Base-by-base conservation (phyloP, 768 basidiomycete genomes). In the Kwoniella bestiolae region DNA sequence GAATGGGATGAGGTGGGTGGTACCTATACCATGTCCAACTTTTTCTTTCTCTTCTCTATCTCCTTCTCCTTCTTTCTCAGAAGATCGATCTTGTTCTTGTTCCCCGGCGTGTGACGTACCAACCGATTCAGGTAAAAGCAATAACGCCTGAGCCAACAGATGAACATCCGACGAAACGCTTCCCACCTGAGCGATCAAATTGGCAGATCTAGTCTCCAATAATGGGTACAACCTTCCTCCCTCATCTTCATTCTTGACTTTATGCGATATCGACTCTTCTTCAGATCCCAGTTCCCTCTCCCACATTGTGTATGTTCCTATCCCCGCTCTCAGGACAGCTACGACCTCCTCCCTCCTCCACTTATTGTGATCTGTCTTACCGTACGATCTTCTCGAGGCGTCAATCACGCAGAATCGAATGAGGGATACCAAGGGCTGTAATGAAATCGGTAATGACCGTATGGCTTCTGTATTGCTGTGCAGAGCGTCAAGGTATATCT, bases 101-200 rank as follows among this genome's bases (percentile, higher is more conserved):
- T 25, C 5, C 44, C 6, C 31, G 38, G 31, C 47, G 29, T 12
- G n/a, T 18, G 7, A n/a, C 26, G n/a, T 55, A 26, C 29, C 29
- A 9, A 41, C 26, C n/a, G 45, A 21, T 29, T 53, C 52, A 23
- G 76, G 76, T 16, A 69, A 41, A 23, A 80, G 60, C 6, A 78
- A 66, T 9, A 80, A 62, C 2, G 78, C 63, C 56, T 79, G 75
- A n/a, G 79, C 75, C 9, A 80, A 68, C 8, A 68, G 57, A 8
- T 66, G 56, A 0, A 62, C 38, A 44, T 79, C 79, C 1, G 70
- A 57, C 60, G 66, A 69, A 0, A 63, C 65, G 4, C 71, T 70
- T 18, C 60, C 66, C 2, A 75, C 18, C 18, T 75, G 75, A 18
- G 78, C 74, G 18, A 78, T 67, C 12, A 80, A 65, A 9, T 68